These are phyloP conservation scores for Cercospora nicotianae DNA, from an alignment of 2,329 filamentous ascomycete species.

Conservation along the genomic window DNA sequence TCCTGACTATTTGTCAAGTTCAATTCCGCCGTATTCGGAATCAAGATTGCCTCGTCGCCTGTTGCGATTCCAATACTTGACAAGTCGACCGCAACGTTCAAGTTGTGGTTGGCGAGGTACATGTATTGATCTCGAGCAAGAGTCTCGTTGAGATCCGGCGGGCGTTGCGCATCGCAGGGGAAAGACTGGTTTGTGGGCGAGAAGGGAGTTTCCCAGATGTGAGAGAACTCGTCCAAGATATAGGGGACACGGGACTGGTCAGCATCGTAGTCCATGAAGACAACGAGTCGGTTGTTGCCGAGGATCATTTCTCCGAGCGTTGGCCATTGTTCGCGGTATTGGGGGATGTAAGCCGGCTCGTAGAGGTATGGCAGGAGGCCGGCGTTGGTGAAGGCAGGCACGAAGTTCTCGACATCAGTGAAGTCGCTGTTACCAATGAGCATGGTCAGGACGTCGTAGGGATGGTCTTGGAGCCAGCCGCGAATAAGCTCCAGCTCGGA, in stretches of 20 bases:
- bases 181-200: conserved; percentile 68
- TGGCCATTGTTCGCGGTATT: conserved; percentile 77
- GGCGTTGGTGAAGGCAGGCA: conserved; percentile 65
- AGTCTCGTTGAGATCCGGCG: conserved; percentile 62
- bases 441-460: conserved; percentile 85
- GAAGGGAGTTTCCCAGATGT: conserved; percentile 91
- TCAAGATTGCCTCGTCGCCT: conserved; percentile 55
- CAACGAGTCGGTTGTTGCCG: conserved; percentile 63
- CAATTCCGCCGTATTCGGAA: conserved; percentile 69
- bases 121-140: conserved; percentile 59
- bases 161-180: conserved; percentile 76
- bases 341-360: conserved; percentile 67
- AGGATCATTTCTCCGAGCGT: conserved; percentile 76
- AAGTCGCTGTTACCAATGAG: conserved; percentile 82
- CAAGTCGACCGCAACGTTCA: conserved; percentile 74
- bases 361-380: conserved; percentile 75
- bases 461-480: conserved; percentile 71
- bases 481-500: conserved; percentile 69
- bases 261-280: conserved; percentile 83
- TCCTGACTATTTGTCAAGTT: conserved; percentile 70
- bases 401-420: conserved; percentile 64
- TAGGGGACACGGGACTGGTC: conserved; percentile 78
- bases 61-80: conserved; percentile 47
- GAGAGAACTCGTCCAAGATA: conserved; percentile 82
- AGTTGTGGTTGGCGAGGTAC: conserved; percentile 88